A percentile compares a stretch with the other conserved stretches of the same genome.
Conservation (phyloP, 805 yeast genomes). For the Ogataea saltuana region DNA sequence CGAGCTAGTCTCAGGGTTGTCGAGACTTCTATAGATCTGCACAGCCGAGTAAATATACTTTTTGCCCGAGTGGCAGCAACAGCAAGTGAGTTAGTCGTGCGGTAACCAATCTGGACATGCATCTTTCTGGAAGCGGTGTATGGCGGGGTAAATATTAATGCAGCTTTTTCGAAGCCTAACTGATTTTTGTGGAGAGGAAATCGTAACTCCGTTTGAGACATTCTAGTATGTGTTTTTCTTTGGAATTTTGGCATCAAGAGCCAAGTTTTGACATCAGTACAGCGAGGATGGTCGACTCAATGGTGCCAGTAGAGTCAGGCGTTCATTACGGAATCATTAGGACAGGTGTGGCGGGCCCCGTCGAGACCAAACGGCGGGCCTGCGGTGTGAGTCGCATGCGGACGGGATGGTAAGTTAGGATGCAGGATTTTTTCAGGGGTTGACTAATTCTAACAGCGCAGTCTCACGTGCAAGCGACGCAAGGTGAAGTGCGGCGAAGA, state of each 20-base stretch:
- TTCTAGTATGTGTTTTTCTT: too few relatives aligned
- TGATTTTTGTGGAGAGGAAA: too few relatives aligned
- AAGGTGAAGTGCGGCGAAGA: slow-evolving; percentile 16
- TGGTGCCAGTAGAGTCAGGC: too few relatives aligned
- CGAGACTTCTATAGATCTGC: too few relatives aligned
- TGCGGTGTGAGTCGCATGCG: slow-evolving; percentile 9
- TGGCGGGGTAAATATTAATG: neutral
- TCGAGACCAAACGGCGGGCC: slow-evolving; percentile 1
- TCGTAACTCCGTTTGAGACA: too few relatives aligned
- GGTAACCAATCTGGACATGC: neutral
- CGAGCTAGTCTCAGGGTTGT: too few relatives aligned
- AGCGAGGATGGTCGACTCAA: too few relatives aligned
- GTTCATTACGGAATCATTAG: too few relatives aligned
- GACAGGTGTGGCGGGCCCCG: neutral
- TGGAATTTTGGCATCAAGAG: too few relatives aligned
- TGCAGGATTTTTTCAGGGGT: neutral
- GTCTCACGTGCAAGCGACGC: slow-evolving; percentile 15
- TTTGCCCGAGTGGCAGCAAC: too few relatives aligned
- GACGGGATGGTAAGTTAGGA: slow-evolving; percentile 19
- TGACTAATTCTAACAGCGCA: slow-evolving; percentile 1
- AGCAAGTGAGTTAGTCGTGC: neutral
- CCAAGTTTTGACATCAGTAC: too few relatives aligned
- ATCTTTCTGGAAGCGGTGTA: neutral
- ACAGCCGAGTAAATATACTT: too few relatives aligned
- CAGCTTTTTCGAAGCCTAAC: neutral